Evolutionary conservation across 2,329 filamentous ascomycete genomes (phyloP), one percentile per base, ranked within the genome.

Genomic region (Colletotrichum sp.): DNA sequence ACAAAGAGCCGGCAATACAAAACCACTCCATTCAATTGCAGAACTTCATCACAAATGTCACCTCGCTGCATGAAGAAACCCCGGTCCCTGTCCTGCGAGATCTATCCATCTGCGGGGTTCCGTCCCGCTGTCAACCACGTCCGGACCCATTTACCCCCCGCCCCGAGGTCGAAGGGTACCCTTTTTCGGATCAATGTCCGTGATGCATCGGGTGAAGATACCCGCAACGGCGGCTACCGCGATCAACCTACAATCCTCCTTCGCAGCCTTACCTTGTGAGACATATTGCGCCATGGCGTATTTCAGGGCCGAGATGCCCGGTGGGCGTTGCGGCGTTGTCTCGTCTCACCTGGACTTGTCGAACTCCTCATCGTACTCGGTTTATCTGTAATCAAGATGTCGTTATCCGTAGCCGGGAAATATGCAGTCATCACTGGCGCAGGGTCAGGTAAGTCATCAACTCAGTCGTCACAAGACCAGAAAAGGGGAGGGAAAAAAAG

Each of bases 321-420:
- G 7, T 3, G 36, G 36, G 32, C 18, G 5, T 65, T 9, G 14
- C 0, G 24, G 34, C 18, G 10, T 1, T 4, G 18, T 30, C 59
- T 61, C 24, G 18, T 61, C 28, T 30, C 28, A 30, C 59, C 12
- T 18, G 18, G 18, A 5, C 59, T 30, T 32, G 10, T 32, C 14
- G 24, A 32, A 61, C 28, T 57, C 28, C 18, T 28, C 26, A 28
- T 16, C 21, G 34, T 12, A 52, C 18, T 64, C 43, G 12, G 13
- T n/a, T 16, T 7, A 6, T 48, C 9, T 48, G n/a, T 48, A 7
- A 6, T 24, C 12, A 63, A 21, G 18, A 80, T 80, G 78, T 69
- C 68, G 18, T 60, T 74, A n/a, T 78, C 78, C 4, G 79, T 82
- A 34, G 72, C 77, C 8, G 81, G 81, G 30, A 82, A 83, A 34